Evolutionary conservation across 1,284 basidiomycete genomes (phyloP).

Genomic region (Cutaneotrichosporon sp.): DNA sequence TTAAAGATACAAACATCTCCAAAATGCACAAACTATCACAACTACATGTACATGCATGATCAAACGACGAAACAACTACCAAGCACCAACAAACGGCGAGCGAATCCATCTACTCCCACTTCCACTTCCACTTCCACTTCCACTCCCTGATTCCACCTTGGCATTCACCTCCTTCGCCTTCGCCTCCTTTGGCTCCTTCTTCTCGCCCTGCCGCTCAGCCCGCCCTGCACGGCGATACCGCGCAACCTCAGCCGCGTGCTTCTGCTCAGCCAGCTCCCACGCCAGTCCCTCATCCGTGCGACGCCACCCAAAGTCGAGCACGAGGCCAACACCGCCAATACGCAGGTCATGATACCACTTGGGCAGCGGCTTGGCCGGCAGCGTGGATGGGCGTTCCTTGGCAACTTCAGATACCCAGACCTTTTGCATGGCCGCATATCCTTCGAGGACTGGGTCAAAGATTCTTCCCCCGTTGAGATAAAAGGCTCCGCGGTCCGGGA

Average conservation of each 20-base stretch:
- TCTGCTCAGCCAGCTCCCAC: conserved; percentile 39
- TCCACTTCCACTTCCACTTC: background rate
- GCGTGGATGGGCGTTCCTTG: background rate
- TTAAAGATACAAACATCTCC: too few species aligned
- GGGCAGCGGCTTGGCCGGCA: conserved; percentile 23
- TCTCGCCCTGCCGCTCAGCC: background rate
- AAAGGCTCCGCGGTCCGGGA: conserved; percentile 36
- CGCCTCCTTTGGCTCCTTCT: too few species aligned
- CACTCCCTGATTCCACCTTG: background rate
- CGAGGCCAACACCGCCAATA: conserved; percentile 39
- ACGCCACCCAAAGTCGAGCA: conserved; percentile 42
- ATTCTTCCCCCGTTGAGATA: conserved; percentile 34
- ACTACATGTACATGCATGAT: background rate
- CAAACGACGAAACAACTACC: conserved; percentile 12
- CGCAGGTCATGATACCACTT: conserved; percentile 37
- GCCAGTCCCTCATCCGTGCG: conserved; percentile 39
- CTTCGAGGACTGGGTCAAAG: conserved; percentile 40
- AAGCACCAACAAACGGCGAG: conserved; percentile 16
- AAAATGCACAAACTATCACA: background rate
- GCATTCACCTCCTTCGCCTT: too few species aligned
- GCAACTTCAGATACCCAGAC: conserved; percentile 13
- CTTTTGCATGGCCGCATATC: conserved; percentile 30
- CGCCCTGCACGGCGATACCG: conserved; percentile 9
- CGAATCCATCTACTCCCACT: conserved; percentile 12
- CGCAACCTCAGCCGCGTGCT: conserved; percentile 5